Evolutionary conservation across 768 basidiomycete species (phyloP), one percentile per base, ranked within the genome.

Genomic region (Amanita exitialis): DNA sequence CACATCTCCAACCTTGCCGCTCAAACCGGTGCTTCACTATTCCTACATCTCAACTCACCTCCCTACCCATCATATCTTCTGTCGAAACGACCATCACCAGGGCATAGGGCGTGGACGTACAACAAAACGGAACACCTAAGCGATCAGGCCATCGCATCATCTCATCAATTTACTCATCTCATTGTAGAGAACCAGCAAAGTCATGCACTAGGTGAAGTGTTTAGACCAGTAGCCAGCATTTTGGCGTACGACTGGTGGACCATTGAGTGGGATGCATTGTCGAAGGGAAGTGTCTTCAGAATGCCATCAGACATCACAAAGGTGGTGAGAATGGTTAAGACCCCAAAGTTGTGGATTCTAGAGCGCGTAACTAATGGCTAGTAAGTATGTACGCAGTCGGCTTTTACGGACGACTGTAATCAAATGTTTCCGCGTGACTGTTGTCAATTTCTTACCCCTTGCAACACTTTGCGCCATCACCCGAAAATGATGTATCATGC

Each of bases 11-110:
- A 94, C 55, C 77, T 91, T 39, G 86, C 89, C 1, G 83, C 90
- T 2, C 93, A 95, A 64, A 91, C 86, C 0, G 95, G 96, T 2
- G 88, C 90, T 2, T 86, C 90, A 0, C 80, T 93, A 48, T 96
- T 97, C 72, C 79, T 82, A 18, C 87, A 90, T 36, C 72, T 77
- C 18, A 70, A 84, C 49, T 66, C 82, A 0, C 72, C 76, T 0
- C 86, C 90, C 1, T 74, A 74, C 47, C 38, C 44, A 52, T 15
- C 47, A 56, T 44, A 32, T 28, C 45, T 44, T 18, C 47, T 55
- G 39, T 56, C 49, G 36, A 51, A 37, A 32, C 57, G 35, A 46
- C 49, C 59, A 20, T 44, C 53, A 44, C 47, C 47, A 30, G 41
- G 54, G 10, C 34, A 21, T 0, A 37, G 44, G 9, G 49, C 58